Evolutionary conservation across 2,329 filamentous ascomycete species (phyloP).

Genomic region (Huntiella savannae): DNA sequence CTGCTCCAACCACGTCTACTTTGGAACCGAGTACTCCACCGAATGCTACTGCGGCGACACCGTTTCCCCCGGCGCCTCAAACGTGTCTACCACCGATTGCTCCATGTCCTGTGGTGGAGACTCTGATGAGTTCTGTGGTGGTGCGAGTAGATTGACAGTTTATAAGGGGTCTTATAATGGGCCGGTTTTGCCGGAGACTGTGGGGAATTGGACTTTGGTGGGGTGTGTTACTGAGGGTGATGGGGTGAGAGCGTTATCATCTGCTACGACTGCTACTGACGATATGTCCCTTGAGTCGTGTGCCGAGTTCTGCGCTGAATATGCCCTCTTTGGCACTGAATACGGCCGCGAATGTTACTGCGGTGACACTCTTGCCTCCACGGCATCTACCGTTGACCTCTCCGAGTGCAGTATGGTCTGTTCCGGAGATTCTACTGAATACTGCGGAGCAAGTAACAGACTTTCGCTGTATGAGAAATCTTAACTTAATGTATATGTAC

Average conservation of each 20-base stretch:
- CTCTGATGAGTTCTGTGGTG: conserved; percentile 19
- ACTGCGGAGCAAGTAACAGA: conserved; percentile 23
- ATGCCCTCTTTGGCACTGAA: conserved; percentile 20
- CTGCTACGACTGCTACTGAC: conserved; percentile 13
- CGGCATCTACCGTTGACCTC: conserved; percentile 16
- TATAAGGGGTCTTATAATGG: conserved; percentile 16
- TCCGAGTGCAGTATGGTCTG: conserved; percentile 25
- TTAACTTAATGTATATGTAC: too few species aligned
- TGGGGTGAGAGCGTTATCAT: conserved; percentile 18
- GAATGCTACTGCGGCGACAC: conserved; percentile 22
- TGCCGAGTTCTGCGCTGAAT: conserved; percentile 17
- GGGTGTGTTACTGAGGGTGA: conserved; percentile 22
- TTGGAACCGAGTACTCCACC: conserved; percentile 22
- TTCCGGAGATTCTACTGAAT: conserved; percentile 19
- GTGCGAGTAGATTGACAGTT: conserved; percentile 18
- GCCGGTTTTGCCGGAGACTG: conserved; percentile 18
- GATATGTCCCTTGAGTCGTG: conserved; percentile 20
- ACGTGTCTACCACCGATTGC: conserved; percentile 18
- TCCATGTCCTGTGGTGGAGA: conserved; percentile 20
- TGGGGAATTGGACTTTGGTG: conserved; percentile 18
- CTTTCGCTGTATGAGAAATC: conserved; percentile 18
- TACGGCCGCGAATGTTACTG: conserved; percentile 22
- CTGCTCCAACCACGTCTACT: conserved; percentile 22
- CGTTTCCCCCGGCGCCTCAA: conserved; percentile 15
- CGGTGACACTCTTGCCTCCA: conserved; percentile 16